Evolutionary conservation across 2,329 filamentous ascomycete genomes (phyloP).

Genomic region (Stemphylium vesicarium): DNA sequence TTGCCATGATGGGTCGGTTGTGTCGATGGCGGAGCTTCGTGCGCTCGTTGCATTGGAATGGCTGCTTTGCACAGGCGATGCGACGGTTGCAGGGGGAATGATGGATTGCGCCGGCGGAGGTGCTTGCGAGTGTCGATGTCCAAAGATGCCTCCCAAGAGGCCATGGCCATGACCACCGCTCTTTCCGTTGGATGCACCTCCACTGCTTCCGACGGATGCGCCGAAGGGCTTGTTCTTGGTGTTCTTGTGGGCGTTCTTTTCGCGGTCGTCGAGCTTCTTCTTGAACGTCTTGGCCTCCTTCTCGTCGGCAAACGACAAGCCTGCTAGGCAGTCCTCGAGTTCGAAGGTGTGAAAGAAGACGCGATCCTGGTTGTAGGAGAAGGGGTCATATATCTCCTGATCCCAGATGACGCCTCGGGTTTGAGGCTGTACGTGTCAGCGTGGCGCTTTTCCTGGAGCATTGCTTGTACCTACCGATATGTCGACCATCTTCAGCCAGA

Average conservation of each 20-base stretch:
- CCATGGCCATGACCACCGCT: conserved; percentile 50
- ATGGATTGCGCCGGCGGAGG: conserved; percentile 56
- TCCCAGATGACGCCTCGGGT: conserved; percentile 43
- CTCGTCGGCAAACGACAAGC: conserved; percentile 91
- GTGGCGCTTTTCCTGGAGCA: background rate
- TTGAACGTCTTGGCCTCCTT: conserved; percentile 97
- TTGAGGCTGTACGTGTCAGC: conserved; percentile 60
- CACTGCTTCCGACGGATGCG: conserved; percentile 40
- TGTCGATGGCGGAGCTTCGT: conserved; percentile 60
- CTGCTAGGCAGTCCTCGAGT: conserved; percentile 88
- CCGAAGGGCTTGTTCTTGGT: conserved; percentile 79
- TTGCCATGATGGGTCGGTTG: conserved; percentile 67
- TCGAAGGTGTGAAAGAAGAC: conserved; percentile 99
- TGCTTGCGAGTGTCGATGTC: conserved; percentile 55
- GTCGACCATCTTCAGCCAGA: conserved; percentile 97
- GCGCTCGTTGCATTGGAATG: conserved; percentile 45
- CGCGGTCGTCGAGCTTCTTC: conserved; percentile 95
- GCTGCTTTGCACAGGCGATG: conserved; percentile 46
- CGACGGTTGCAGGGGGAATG: conserved; percentile 53
- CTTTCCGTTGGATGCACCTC: conserved; percentile 38
- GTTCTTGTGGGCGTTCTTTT: conserved; percentile 92
- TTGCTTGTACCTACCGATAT: conserved; percentile 72
- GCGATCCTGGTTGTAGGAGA: conserved; percentile 94
- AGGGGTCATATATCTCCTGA: conserved; percentile 95
- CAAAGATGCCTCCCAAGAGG: conserved; percentile 59